These are phyloP conservation scores for Agaricus blazei DNA, from an alignment of 768 basidiomycete species.

Conservation along the genomic window DNA sequence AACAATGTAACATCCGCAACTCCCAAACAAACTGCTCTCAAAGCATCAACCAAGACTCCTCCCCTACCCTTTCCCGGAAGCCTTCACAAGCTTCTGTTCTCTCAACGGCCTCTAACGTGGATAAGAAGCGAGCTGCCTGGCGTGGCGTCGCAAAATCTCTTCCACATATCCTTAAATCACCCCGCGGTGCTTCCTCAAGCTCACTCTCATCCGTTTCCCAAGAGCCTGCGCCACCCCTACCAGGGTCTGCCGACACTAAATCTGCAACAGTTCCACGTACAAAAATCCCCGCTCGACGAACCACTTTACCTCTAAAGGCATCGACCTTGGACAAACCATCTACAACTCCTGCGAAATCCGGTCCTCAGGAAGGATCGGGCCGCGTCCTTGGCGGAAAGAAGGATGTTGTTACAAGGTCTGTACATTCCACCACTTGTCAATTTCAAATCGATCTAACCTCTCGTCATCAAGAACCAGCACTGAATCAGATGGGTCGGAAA, in stretches of 20 bases:
- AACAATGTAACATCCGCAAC: background rate
- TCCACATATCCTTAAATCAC: background rate
- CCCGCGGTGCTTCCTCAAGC: constrained; percentile 1
- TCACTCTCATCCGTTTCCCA: background rate
- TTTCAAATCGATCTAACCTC: too few species aligned
- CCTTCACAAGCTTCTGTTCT: constrained; percentile 1
- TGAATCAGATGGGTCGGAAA: background rate
- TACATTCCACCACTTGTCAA: too few species aligned
- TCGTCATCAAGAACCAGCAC: background rate
- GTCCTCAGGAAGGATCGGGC: too few species aligned
- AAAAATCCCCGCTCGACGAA: constrained; percentile 1
- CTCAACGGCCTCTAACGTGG: background rate
- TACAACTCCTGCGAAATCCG: background rate
- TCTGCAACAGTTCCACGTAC: background rate
- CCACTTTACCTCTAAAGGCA: background rate
- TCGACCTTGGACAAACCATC: background rate
- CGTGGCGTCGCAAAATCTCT: constrained; percentile 2
- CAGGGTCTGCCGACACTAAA: background rate
- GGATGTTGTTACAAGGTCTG: background rate
- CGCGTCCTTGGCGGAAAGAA: background rate
- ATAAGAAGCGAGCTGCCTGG: constrained; percentile 4
- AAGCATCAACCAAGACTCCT: background rate
- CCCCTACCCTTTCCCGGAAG: background rate
- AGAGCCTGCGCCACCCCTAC: background rate
- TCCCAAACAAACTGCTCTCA: background rate